Evolutionary conservation across 306 rosid species (phyloP).

Genomic region (Dicorynia guianensis): DNA sequence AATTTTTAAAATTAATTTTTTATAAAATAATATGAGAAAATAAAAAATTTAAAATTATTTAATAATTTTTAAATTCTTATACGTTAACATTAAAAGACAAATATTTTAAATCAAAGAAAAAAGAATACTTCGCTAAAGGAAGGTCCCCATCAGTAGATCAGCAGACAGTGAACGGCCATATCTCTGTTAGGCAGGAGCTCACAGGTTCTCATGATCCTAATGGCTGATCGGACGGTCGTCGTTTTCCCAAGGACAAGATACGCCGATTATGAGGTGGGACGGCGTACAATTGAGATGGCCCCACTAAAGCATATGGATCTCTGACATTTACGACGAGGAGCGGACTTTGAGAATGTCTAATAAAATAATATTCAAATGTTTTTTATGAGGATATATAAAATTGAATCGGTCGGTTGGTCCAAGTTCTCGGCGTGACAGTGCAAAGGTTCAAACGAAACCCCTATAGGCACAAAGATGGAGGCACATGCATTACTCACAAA

Average conservation of each 20-base stretch:
- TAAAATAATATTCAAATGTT: background rate
- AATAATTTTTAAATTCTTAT: too few species aligned
- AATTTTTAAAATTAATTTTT: too few species aligned
- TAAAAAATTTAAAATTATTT: too few species aligned
- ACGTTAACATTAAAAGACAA: too few species aligned
- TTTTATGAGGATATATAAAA: background rate
- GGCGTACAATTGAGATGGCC: constrained; percentile 20
- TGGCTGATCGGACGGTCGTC: constrained; percentile 8
- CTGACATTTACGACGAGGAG: constrained; percentile 30
- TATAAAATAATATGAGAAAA: too few species aligned
- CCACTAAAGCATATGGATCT: constrained; percentile 21
- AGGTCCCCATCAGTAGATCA: too few species aligned
- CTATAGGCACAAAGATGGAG: constrained; percentile 28
- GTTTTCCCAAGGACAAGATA: background rate
- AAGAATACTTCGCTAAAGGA: too few species aligned
- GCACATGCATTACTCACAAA: constrained; percentile 46
- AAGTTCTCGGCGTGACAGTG: constrained; percentile 53
- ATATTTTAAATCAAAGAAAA: too few species aligned
- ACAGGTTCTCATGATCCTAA: background rate
- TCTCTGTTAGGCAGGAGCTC: too few species aligned
- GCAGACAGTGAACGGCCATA: too few species aligned
- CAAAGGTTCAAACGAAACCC: constrained; percentile 29
- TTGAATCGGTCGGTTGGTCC: constrained; percentile 58
- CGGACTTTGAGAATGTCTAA: background rate
- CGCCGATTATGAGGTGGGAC: background rate